Conservation (phyloP, 176 grass and related monocot species). For the Avena insularis region DNA sequence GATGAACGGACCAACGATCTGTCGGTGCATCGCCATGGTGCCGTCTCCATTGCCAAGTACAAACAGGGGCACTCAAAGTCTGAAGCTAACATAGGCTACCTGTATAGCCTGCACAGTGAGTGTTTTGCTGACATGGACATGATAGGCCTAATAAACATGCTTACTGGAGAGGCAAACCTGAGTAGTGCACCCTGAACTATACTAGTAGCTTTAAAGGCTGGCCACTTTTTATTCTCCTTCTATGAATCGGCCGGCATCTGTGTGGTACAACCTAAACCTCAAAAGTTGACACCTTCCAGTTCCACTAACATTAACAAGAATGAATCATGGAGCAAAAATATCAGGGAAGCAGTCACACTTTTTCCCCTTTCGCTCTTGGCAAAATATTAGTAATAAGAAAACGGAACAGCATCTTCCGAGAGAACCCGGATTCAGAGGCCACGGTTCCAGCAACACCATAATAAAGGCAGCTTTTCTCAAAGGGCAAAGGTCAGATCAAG, state of each 20-base stretch:
- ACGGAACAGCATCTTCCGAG: not conserved
- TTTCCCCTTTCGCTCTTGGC: not conserved
- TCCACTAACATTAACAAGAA: not conserved
- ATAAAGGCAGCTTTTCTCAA: not conserved
- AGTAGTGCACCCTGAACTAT: not conserved
- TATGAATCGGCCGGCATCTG: not conserved
- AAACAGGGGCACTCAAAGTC: not conserved
- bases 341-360: not conserved
- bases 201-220: not conserved
- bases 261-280: slow-evolving; percentile 4
- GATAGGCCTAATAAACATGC: not conserved
- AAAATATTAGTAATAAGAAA: too few relatives aligned
- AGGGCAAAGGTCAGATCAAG: too few relatives aligned
- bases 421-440: slow-evolving; percentile 6
- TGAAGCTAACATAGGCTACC: not conserved
- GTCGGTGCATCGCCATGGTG: not conserved
- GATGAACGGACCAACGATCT: not conserved
- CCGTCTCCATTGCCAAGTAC: not conserved
- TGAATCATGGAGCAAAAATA: not conserved
- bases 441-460: not conserved
- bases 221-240: not conserved
- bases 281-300: too few relatives aligned
- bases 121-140: not conserved
- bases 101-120: not conserved
- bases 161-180: not conserved